phyloP scores from a whole-genome alignment of 257 asterid genomes.

The Handroanthus guayacan region DNA sequence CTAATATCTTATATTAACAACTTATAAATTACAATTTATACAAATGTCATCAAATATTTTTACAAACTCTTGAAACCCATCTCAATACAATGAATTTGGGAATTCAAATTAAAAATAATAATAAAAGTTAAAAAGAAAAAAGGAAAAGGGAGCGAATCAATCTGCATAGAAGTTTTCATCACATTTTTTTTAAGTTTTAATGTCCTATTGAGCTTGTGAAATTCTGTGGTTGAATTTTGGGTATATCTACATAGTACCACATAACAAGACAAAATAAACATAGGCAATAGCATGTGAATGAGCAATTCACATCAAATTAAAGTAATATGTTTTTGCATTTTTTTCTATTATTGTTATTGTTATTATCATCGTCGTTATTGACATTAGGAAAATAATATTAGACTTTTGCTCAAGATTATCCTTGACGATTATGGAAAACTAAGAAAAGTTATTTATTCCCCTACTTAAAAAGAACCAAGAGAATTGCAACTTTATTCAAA shows the following conservation, averaged over 20 bases:
- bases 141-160: background rate
- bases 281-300: conserved; percentile 6
- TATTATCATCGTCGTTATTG: too few species aligned
- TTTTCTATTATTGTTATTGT: background rate
- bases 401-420: too few species aligned
- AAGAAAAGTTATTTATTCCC: too few species aligned
- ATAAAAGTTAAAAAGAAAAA: background rate
- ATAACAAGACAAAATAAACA: background rate
- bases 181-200: background rate
- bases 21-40: too few species aligned
- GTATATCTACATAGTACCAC: background rate
- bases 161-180: background rate
- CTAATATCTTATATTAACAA: too few species aligned
- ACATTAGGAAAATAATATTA: too few species aligned
- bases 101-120: background rate
- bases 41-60: too few species aligned
- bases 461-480: too few species aligned
- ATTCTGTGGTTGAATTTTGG: conserved; percentile 9
- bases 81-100: background rate
- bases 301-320: conserved; percentile 3
- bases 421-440: too few species aligned
- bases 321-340: background rate
- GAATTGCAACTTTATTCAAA: too few species aligned
- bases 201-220: conserved; percentile 2
- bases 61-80: too few species aligned